Evolutionary conservation across 768 basidiomycete species (phyloP), one percentile per base, ranked within the genome.

Genomic region (Leccinum uliginosum): DNA sequence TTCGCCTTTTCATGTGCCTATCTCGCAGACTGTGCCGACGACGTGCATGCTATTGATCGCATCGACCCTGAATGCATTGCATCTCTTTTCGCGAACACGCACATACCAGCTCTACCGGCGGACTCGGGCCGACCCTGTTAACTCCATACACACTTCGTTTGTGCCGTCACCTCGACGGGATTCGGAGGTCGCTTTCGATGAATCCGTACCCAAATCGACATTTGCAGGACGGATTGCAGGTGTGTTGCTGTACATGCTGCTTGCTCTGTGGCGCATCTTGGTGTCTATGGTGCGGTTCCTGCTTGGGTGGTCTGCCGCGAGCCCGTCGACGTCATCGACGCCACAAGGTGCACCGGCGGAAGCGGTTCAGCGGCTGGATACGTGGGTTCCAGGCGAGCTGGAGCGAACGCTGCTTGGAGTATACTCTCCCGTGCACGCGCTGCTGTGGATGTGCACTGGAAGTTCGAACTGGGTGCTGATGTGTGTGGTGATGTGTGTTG

Each of bases 381-480:
- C 88, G 48, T 93, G 91, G 91, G 75, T 79, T 12, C 91, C 92
- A 3, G 84, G 83, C 19, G 83, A 85, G 60, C 72, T 89, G 40
- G 89, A 92, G 66, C 76, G 83, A 59, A 78, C 77, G 60, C 73
- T 93, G 29, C 86, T 93, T 59, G 78, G 80, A 43, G 71, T 91
- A 24, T 93, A 92, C 71, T 93, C 91, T 1, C 91, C 91, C 40
- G 83, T 80, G 14, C 90, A 93, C 62, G 77, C 80, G 1, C 66
- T 90, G 45, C 66, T 91, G 61, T 93, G 91, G 91, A 79, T 84
- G 68, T 81, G 83, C 44, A 84, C 84, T 26, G 78, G 78, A 7
- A 77, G 83, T 23, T 79, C 85, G 19, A 93, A 90, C 71, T 93
- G 91, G 90, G 81, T 91, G 56, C 57, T 84, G 54, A 85, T 86